Evolutionary conservation across 495 filamentous ascomycete genomes (phyloP).

Genomic region (Tuber indicum): DNA sequence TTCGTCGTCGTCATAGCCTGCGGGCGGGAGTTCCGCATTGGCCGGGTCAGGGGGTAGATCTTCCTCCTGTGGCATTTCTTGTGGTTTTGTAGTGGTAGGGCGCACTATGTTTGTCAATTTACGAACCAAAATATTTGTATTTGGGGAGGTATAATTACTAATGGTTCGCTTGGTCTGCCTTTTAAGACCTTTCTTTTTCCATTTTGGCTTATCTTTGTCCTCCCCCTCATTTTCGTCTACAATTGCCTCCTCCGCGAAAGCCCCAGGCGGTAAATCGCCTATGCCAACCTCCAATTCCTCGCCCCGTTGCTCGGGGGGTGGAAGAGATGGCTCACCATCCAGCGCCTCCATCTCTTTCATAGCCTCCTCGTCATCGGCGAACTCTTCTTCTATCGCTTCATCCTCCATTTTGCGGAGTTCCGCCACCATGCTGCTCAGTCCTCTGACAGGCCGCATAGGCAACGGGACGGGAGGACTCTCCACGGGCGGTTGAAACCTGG

Average conservation of each 20-base stretch:
- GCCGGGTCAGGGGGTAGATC: slow-evolving; percentile 8
- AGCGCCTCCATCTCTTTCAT: slow-evolving; percentile 68
- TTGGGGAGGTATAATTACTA: slow-evolving; percentile 50
- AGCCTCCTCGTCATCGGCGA: slow-evolving; percentile 76
- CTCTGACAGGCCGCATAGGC: slow-evolving; percentile 61
- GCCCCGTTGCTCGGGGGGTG: background rate
- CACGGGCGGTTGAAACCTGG: slow-evolving; percentile 9
- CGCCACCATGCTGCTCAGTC: slow-evolving; percentile 72
- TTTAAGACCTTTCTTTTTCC: slow-evolving; percentile 92
- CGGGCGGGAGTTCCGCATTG: slow-evolving; percentile 25
- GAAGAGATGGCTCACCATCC: slow-evolving; percentile 32
- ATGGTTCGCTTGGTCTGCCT: slow-evolving; percentile 71
- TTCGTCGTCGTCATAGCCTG: slow-evolving; percentile 27
- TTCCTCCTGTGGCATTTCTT: slow-evolving; percentile 16
- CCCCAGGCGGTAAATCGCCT: slow-evolving; percentile 50
- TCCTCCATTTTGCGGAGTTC: slow-evolving; percentile 73
- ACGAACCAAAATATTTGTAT: background rate
- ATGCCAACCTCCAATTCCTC: slow-evolving; percentile 40
- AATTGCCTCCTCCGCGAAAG: slow-evolving; percentile 53
- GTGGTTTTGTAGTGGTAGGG: slow-evolving; percentile 47
- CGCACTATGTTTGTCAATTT: slow-evolving; percentile 27
- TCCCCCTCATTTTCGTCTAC: slow-evolving; percentile 46
- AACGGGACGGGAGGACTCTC: slow-evolving; percentile 46
- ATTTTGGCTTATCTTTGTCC: slow-evolving; percentile 52
- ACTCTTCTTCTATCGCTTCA: slow-evolving; percentile 47